Conservation (phyloP, 164 flowering plant species). For the Piper longum region DNA sequence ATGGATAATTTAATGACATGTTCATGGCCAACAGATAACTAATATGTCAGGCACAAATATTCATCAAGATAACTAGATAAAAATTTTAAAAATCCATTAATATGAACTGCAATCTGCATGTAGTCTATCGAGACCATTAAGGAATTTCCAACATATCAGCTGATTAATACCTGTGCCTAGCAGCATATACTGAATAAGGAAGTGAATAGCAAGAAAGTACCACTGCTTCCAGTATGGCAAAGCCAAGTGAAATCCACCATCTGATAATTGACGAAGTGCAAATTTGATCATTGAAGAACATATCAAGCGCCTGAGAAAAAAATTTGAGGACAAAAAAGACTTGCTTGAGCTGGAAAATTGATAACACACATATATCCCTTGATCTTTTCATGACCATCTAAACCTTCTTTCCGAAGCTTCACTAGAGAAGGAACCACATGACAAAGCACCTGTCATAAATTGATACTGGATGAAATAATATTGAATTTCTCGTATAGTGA, state of each 20-base stretch:
- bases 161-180: conserved; percentile 44
- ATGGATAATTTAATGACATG: no score
- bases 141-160: background rate
- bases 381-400: conserved; percentile 94
- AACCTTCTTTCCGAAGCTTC: conserved; percentile 97
- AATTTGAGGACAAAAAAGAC: conserved; percentile 12
- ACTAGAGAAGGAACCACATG: conserved; percentile 79
- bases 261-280: conserved; percentile 25
- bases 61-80: background rate
- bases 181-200: conserved; percentile 73
- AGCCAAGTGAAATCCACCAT: conserved; percentile 95
- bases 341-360: conserved; percentile 47
- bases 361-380: conserved; percentile 97
- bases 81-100: no score
- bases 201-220: conserved; percentile 67
- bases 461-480: background rate
- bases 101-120: background rate
- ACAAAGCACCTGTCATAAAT: conserved; percentile 60
- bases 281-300: background rate
- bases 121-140: no score
- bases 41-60: background rate
- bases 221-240: conserved; percentile 68
- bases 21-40: background rate
- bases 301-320: background rate
- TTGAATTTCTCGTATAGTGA: no score